Base-by-base conservation (phyloP, 2,329 filamentous ascomycete species). In the Daldinia eschscholtzii region DNA sequence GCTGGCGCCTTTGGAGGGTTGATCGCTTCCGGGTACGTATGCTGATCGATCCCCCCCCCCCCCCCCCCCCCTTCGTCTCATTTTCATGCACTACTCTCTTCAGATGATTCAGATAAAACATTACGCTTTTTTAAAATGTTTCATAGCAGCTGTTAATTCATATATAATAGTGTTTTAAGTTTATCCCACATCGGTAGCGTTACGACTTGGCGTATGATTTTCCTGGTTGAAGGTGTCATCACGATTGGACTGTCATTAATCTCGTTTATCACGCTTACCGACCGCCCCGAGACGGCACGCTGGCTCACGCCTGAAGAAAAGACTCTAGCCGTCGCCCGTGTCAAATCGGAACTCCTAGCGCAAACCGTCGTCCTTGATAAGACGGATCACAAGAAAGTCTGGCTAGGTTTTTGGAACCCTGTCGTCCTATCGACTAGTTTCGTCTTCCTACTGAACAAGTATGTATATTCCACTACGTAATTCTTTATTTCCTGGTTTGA, bases 1-100 rank as follows among this genome's bases (percentile, higher is more conserved):
- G 90, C 91, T 0, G 91, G 91, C 2, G 90, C 90, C 0, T 93
- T 93, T 71, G 91, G 91, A 20, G 91, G 91, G 0, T 82, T 93
- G 0, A 81, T 93, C 0, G 87, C 88, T 0, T 88, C 84, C 0
- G 90, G 81, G 1, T 70, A 23, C 13, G 68, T 70, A 28, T 55
- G 13, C 9, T 3, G 5, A 26, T 52, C 10, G 33, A n/a, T 52
- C 15, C 15, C 15, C 26, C n/a, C n/a, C n/a, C 28, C 20, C 0
- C 44, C 15, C 15, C 15, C 15, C 15, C 15, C 28, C 20, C 0
- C 44, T 48, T 48, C 9, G 4, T 48, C 15, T 12, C 13, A 7
- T 4, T 7, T 15, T 26, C 12, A 26, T 26, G 2, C n/a, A 23
- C 20, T 23, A 23, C 20, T 23, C 20, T 44, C 6, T 23, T 13